Percentiles rank a stretch among this genome's conserved stretches.
Evolutionary conservation across 805 yeast species (phyloP).

Genomic region (Candida easanensis): DNA sequence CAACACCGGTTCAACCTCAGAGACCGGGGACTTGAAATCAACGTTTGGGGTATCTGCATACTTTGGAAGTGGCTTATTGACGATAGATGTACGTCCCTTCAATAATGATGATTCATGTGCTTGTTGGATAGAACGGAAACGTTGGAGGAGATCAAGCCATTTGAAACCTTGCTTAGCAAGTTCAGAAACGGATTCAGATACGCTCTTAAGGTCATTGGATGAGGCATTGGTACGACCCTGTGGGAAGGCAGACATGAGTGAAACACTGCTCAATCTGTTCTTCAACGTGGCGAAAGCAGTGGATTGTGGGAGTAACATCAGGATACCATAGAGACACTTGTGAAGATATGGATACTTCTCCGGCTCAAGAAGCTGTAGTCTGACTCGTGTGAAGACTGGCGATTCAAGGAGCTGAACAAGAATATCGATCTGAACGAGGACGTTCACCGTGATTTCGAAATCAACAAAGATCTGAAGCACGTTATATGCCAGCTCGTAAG

Average conservation of each 20-base stretch:
- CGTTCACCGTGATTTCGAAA: constrained; percentile 73
- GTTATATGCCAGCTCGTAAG: constrained; percentile 83
- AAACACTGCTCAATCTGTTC: constrained; percentile 57
- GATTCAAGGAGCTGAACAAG: constrained; percentile 88
- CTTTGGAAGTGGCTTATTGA: constrained; percentile 22
- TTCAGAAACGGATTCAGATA: constrained; percentile 13
- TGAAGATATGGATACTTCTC: constrained; percentile 75
- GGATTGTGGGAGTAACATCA: constrained; percentile 94
- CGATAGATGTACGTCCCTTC: constrained; percentile 12
- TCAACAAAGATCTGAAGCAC: constrained; percentile 79
- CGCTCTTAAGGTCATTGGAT: constrained; percentile 7
- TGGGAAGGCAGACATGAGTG: constrained; percentile 32
- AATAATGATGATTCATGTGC: constrained; percentile 32
- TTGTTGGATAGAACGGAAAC: constrained; percentile 47
- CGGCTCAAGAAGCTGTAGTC: constrained; percentile 88
- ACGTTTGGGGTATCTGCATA: constrained; percentile 20
- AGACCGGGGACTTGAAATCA: constrained; percentile 19
- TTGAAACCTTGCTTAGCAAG: constrained; percentile 27
- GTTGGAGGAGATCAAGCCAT: constrained; percentile 44
- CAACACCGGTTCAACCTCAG: constrained; percentile 5
- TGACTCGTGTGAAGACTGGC: constrained; percentile 83
- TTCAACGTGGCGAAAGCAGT: constrained; percentile 81
- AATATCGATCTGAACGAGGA: constrained; percentile 83
- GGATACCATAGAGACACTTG: constrained; percentile 85
- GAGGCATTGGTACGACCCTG: constrained; percentile 3